Conservation (phyloP, 192 early-diverging fungal genomes). For the Dissophora ornata region DNA sequence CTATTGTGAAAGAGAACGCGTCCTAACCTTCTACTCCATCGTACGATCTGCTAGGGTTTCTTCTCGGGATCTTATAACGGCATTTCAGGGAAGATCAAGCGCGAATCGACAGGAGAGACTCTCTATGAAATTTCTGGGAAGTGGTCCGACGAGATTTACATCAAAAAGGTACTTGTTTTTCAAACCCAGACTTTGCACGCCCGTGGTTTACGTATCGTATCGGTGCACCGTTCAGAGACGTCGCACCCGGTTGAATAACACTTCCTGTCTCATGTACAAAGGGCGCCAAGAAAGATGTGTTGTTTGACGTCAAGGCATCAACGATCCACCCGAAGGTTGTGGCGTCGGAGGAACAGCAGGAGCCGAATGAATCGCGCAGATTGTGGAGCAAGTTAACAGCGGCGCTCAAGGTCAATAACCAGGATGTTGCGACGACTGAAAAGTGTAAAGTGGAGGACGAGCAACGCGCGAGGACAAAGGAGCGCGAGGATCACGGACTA, state of each 20-base stretch:
- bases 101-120: slow-evolving; percentile 75
- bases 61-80: slow-evolving; percentile 82
- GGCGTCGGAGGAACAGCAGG: slow-evolving; percentile 74
- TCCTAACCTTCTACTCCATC: too few relatives aligned
- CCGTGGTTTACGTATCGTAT: too few relatives aligned
- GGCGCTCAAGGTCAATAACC: slow-evolving; percentile 70
- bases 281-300: slow-evolving; percentile 61
- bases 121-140: slow-evolving; percentile 89
- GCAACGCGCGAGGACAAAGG: slow-evolving; percentile 71
- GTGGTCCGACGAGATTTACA: slow-evolving; percentile 83
- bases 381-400: slow-evolving; percentile 82
- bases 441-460: slow-evolving; percentile 79
- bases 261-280: too few relatives aligned
- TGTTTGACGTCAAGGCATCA: slow-evolving; percentile 80
- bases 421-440: slow-evolving; percentile 75
- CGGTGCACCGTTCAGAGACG: too few relatives aligned
- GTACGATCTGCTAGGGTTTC: slow-evolving; percentile 69
- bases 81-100: slow-evolving; percentile 86
- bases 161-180: slow-evolving; percentile 53
- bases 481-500: slow-evolving; percentile 63
- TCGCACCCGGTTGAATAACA: too few relatives aligned
- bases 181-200: too few relatives aligned
- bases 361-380: slow-evolving; percentile 84
- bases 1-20: too few relatives aligned
- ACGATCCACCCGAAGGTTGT: slow-evolving; percentile 79